Base-by-base conservation (phyloP, 805 yeast genomes). In the Starmera amethionina region DNA sequence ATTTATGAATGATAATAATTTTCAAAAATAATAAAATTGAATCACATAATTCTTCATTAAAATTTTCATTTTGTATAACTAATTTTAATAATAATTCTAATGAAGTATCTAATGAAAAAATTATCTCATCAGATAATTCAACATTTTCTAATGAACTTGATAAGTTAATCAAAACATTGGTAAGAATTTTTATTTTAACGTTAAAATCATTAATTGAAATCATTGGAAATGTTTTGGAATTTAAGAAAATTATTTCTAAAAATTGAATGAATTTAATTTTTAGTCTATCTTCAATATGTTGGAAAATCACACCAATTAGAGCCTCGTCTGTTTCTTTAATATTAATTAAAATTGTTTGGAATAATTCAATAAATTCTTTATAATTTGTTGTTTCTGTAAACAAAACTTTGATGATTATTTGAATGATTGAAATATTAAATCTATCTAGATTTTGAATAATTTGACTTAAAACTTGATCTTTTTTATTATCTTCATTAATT, bases 1-100 rank as follows among this genome's bases (percentile, higher is more conserved):
- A 54, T 49, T 74, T 75, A 53, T 79, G 84, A 37, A 79, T 72
- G 36, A 77, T 66, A n/a, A 79, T 58, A 13, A 79, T 72, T 42
- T 77, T 64, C 42, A 78, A 60, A 43, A 74, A 65, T 25, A 76
- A 62, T 8, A 73, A 66, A 6, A 77, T 63, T 0, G 75, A 47
- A 46, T 46, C 37, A 31, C 42, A 40, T 10, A 55, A 34, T 10
- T 42, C 40, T 3, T 44, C 48, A 10, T 16, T 19, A 8, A 45
- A 35, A 22, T 39, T 40, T 4, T 47, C 51, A 28, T 22, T 35
- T 30, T 52, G 51, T 3, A 49, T 40, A 8, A 51, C 53, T 3
- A 46, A 41, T 32, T 49, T 54, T 10, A 52, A 35, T 35, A 70
- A 44, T 18, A 64, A 64, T 41, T 68, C 73, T 28, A 70, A 41